Evolutionary conservation across 352 stramenopile genomes (phyloP).

Genomic region (Halophytophthora batemanensis): DNA sequence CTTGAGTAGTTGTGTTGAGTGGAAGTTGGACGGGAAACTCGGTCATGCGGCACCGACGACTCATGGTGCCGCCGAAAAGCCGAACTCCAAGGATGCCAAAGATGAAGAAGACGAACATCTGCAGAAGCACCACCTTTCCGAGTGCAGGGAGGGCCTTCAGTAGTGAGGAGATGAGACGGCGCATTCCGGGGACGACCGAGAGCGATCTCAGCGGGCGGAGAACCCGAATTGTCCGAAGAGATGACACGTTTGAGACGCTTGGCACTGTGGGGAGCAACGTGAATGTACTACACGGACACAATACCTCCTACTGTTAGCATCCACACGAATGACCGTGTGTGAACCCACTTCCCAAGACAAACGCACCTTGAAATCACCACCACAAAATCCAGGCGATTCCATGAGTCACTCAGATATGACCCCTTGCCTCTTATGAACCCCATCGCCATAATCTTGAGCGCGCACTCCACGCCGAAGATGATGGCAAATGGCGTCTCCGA

Average conservation of each 20-base stretch:
- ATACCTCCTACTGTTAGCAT: no score
- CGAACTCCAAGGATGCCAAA: constrained; percentile 91
- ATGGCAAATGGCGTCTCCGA: constrained; percentile 83
- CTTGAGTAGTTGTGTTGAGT: constrained; percentile 22
- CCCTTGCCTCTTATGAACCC: constrained; percentile 60
- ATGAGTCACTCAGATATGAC: constrained; percentile 81
- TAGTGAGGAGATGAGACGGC: constrained; percentile 75
- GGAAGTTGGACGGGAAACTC: constrained; percentile 60
- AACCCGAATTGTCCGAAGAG: constrained; percentile 86
- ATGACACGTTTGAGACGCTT: constrained; percentile 54
- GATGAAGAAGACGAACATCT: constrained; percentile 90
- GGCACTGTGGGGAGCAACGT: constrained; percentile 48
- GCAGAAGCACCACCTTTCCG: constrained; percentile 85
- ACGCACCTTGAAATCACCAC: constrained; percentile 84
- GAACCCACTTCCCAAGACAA: not conserved
- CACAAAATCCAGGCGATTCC: constrained; percentile 92
- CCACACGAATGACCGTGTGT: not conserved
- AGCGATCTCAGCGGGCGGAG: constrained; percentile 88
- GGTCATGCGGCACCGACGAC: constrained; percentile 78
- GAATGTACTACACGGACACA: constrained; percentile 34
- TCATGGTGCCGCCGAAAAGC: constrained; percentile 82
- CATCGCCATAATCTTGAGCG: constrained; percentile 90
- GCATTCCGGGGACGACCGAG: constrained; percentile 81
- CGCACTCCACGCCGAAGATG: constrained; percentile 85
- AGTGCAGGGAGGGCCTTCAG: constrained; percentile 84